These are phyloP conservation scores for Aureobasidium vineae DNA, from an alignment of 2,329 filamentous ascomycete genomes.

Conservation along the genomic window DNA sequence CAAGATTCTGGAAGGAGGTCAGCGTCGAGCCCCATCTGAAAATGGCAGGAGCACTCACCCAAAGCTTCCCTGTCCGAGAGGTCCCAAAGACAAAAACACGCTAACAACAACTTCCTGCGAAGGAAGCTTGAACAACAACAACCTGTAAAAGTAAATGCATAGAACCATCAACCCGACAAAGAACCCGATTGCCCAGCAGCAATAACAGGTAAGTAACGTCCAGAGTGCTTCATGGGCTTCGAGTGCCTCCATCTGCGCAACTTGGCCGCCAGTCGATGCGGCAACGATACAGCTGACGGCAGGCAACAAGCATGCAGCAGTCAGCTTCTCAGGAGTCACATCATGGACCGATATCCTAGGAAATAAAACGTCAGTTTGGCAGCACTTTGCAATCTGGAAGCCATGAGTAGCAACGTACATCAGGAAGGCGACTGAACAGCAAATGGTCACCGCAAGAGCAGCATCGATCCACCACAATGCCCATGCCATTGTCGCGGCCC, in stretches of 20 bases:
- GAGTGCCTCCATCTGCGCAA: constrained; percentile 60
- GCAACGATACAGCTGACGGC: constrained; percentile 67
- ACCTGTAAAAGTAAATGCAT: constrained; percentile 67
- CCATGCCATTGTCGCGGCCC: constrained; percentile 30
- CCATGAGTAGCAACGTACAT: constrained; percentile 4
- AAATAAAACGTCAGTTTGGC: neutral
- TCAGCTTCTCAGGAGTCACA: constrained; percentile 53
- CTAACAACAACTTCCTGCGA: constrained; percentile 66
- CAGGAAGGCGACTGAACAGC: constrained; percentile 30
- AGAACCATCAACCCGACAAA: constrained; percentile 62
- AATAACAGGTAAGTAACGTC: constrained; percentile 64
- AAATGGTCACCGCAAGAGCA: constrained; percentile 28
- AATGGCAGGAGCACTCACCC: constrained; percentile 34
- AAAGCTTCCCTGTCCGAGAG: constrained; percentile 64
- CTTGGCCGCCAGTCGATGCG: constrained; percentile 61
- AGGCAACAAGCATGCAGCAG: constrained; percentile 63
- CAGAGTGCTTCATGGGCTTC: constrained; percentile 56
- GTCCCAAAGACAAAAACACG: constrained; percentile 65
- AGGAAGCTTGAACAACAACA: constrained; percentile 65
- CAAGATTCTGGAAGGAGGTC: constrained; percentile 44
- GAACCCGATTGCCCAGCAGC: constrained; percentile 66
- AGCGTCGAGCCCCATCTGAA: neutral
- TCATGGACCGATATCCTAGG: constrained; percentile 36
- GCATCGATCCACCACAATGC: constrained; percentile 33
- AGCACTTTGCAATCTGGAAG: neutral